phyloP scores from a whole-genome alignment of 2,329 filamentous ascomycete species.

The Metarhizium album region DNA sequence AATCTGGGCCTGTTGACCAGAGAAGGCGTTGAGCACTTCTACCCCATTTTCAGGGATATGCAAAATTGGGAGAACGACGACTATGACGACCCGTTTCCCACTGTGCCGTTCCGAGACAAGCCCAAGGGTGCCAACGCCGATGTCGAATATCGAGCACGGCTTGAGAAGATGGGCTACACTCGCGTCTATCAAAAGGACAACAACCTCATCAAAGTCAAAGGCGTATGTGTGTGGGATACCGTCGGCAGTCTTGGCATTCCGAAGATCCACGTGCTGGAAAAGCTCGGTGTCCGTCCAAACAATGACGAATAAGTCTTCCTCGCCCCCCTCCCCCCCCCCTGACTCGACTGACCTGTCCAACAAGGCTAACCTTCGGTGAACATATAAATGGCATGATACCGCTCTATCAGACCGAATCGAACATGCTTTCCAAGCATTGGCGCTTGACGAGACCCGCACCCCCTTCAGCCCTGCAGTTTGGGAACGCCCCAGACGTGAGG shows the following conservation, averaged over 20 bases:
- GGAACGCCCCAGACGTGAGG: constrained; percentile 32
- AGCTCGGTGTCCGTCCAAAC: constrained; percentile 32
- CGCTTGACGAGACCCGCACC: constrained; percentile 43
- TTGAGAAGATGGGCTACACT: constrained; percentile 33
- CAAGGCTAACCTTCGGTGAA: constrained; percentile 22
- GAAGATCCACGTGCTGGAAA: constrained; percentile 32
- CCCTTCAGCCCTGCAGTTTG: constrained; percentile 46
- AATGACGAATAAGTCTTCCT: constrained; percentile 34
- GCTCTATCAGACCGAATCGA: constrained; percentile 40
- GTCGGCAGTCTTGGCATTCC: constrained; percentile 35
- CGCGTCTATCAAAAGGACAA: constrained; percentile 30
- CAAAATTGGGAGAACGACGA: constrained; percentile 36
- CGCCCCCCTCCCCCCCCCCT: constrained; percentile 1
- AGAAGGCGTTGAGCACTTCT: constrained; percentile 42
- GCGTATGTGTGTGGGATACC: constrained; percentile 37
- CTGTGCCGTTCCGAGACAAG: constrained; percentile 35
- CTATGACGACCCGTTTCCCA: constrained; percentile 37
- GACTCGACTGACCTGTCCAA: neutral
- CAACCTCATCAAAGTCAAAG: constrained; percentile 32
- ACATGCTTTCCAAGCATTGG: constrained; percentile 49
- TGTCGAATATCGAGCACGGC: constrained; percentile 30
- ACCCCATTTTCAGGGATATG: constrained; percentile 46
- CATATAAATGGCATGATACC: constrained; percentile 44
- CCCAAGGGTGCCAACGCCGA: constrained; percentile 33
- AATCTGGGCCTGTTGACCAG: constrained; percentile 41